Base-by-base conservation (phyloP, 192 early-diverging fungal genomes). In the Linnemannia zychae region DNA sequence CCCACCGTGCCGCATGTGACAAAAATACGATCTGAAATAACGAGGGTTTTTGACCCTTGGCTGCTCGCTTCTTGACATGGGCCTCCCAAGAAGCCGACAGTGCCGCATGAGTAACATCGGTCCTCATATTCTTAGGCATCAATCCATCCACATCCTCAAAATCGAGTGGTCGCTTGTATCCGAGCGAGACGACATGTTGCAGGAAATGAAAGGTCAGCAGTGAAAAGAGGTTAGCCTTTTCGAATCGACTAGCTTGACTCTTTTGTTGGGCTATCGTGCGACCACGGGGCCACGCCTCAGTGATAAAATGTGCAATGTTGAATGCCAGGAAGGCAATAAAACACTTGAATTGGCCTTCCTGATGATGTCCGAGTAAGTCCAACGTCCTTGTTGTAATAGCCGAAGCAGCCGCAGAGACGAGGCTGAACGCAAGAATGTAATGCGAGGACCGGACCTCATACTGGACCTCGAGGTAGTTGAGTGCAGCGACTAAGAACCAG, bases 381-480 rank as follows among this genome's bases (percentile, higher is more conserved):
- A 70, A 57, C 11, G 82, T 84, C 37, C 78, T 77, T 0, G 71
- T 52, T 3, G 50, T 46, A 6, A 79, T n/a, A 13, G 12, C 24
- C 3, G 37, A 31, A 5, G 47, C 34, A 2, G 67, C 6, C 40
- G 79, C 71, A 7, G 77, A 74, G 17, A 84, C 13, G 3, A 74
- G 17, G 38, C 65, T 75, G 40, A 75, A 84, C 0, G 52, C 15
- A 28, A 84, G 44, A 2, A 84, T 44, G 40, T 60, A 70, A 24
- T 84, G 48, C 28, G 82, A 84, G 4, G 82, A 78, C 33, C 82
- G 82, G 71, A 84, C 78, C 6, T 72, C 50, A 49, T 71, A 84
- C 38, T 75, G 78, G 60, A 79, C 73, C 47, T 84, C 82, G 16
- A 75, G 57, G 36, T 79, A 72, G 73, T 84, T 84, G 13, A 84